Conservation (phyloP, 176 grass and related monocot species). For the Triticum timopheevii region DNA sequence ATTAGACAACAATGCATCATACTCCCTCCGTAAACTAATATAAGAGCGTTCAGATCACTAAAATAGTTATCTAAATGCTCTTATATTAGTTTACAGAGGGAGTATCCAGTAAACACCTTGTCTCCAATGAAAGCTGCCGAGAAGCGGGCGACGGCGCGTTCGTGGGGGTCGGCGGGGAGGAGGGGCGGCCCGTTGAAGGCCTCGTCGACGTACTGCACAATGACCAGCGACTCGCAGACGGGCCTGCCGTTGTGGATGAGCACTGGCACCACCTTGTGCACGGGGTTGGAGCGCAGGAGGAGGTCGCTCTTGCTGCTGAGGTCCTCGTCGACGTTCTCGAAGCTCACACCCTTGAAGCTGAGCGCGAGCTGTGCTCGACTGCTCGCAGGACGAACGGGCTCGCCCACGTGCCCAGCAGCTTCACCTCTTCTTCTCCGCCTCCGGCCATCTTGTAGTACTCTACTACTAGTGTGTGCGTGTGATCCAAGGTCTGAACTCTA, state of each 20-base stretch:
- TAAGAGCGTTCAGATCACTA: too few species aligned
- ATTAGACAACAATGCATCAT: too few species aligned
- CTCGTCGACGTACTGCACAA: constrained; percentile 50
- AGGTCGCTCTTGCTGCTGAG: constrained; percentile 49
- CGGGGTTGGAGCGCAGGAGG: constrained; percentile 51
- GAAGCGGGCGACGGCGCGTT: neutral
- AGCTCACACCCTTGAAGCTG: constrained; percentile 50
- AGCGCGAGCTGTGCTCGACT: constrained; percentile 46
- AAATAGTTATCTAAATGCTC: too few species aligned
- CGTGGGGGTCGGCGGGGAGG: neutral
- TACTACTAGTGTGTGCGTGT: neutral
- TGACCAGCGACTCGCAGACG: constrained; percentile 40
- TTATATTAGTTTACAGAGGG: too few species aligned
- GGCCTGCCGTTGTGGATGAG: constrained; percentile 59
- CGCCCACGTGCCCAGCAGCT: constrained; percentile 23
- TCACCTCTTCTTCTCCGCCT: constrained; percentile 18
- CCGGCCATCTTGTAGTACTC: neutral
- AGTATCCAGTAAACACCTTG: neutral
- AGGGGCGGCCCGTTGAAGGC: neutral
- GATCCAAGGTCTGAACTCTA: neutral
- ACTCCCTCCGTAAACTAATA: too few species aligned
- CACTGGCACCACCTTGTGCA: constrained; percentile 60
- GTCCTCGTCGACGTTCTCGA: constrained; percentile 43
- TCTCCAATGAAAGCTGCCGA: neutral
- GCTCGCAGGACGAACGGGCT: constrained; percentile 30